phyloP scores from a whole-genome alignment of 768 basidiomycete species.

The Leccinum imitatum region DNA sequence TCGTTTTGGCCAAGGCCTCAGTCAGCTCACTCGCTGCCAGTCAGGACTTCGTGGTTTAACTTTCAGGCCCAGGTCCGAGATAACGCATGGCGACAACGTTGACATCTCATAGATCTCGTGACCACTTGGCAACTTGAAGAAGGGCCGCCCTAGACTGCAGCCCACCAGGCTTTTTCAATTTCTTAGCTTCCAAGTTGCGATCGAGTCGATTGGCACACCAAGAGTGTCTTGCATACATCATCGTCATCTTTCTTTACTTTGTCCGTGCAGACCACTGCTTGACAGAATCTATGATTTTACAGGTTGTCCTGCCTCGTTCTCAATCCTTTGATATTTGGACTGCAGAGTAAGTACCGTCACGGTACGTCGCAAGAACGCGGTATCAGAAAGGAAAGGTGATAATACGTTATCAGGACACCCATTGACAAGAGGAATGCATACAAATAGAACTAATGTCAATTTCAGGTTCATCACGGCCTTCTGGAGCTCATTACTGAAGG shows the following conservation, averaged over 20 bases:
- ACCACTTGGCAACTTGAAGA: too few species aligned
- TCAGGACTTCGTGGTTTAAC: not conserved
- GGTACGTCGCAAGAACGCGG: not conserved
- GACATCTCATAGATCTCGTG: too few species aligned
- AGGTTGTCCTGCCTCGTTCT: not conserved
- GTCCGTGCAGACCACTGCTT: not conserved
- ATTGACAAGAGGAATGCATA: not conserved
- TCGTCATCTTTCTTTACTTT: not conserved
- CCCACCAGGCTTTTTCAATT: too few species aligned
- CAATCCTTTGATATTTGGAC: not conserved
- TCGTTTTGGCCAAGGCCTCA: not conserved
- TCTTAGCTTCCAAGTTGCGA: too few species aligned
- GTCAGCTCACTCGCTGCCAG: not conserved
- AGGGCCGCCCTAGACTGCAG: too few species aligned
- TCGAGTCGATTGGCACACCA: too few species aligned
- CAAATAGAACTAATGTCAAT: not conserved
- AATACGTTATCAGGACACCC: too few species aligned
- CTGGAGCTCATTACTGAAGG: too few species aligned
- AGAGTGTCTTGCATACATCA: too few species aligned
- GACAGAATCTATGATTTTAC: not conserved
- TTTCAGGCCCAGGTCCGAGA: too few species aligned
- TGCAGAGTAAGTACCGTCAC: too few species aligned
- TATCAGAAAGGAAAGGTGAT: not conserved
- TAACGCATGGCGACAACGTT: too few species aligned
- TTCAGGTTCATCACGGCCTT: not conserved